Base-by-base conservation (phyloP, 768 basidiomycete species). In the Rhodosporidiobolus odoratus region DNA sequence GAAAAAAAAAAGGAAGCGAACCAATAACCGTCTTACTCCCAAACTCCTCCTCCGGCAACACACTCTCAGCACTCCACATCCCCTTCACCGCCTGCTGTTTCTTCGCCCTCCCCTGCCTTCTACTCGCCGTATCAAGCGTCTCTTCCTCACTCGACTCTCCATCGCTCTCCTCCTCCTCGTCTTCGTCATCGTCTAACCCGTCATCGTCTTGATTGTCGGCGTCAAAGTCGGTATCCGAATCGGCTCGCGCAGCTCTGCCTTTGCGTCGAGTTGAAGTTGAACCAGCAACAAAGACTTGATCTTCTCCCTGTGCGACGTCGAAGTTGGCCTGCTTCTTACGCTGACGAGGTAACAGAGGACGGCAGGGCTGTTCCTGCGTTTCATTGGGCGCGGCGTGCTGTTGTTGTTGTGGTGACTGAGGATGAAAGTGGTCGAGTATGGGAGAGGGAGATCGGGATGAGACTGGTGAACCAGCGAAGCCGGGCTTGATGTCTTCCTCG, bases 11-110 rank as follows among this genome's bases (percentile, higher is more conserved):
- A 30, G 2, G 3, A 1, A 34, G 21, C 58, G 32, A 32, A 65
- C 68, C 68, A 25, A 4, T 19, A 37, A 69, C 38, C 19, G 62
- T 47, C 23, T 54, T 56, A 27, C 43, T 53, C 12, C 68, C 68
- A 10, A 61, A 60, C 50, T 61, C 52, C 53, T 65, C 58, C 12
- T 37, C 50, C 5, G 68, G 63, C 12, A 65, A 23, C 19, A 69
- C 52, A 2, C 25, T 17, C 25, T 54, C 63, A 3, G 5, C 19
- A 7, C 2, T 30, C 35, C 30, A 60, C 16, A 69, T 34, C 17
- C 68, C 68, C 6, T 7, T 6, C 3, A 57, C 58, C 10, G 8
- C 34, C 10, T 32, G 19, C 13, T 9, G 37, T 30, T 8, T 23
- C 19, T n/a, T n/a, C 16, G 32, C 50, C 7, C 25, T 58, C 38